phyloP scores from a whole-genome alignment of 257 asterid genomes.

The Cordia subcordata region DNA sequence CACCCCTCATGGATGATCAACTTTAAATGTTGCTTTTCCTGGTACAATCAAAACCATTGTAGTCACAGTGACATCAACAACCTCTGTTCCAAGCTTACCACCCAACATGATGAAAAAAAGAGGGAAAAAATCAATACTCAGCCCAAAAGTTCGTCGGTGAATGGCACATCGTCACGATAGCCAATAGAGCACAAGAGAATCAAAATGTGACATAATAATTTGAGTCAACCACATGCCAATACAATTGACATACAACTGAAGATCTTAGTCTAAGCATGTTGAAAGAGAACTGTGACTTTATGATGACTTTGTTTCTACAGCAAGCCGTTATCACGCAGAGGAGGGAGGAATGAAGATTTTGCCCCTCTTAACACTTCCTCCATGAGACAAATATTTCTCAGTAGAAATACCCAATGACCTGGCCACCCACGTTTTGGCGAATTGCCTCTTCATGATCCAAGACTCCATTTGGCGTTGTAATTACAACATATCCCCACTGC shows the following conservation, averaged over 20 bases:
- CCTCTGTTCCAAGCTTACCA: too few relatives aligned
- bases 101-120: too few relatives aligned
- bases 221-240: not conserved
- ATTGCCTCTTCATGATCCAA: slow-evolving; percentile 94
- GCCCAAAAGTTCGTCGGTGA: too few relatives aligned
- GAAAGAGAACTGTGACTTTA: not conserved
- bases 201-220: not conserved
- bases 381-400: slow-evolving; percentile 19
- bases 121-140: too few relatives aligned
- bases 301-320: not conserved
- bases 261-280: not conserved
- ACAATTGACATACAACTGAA: not conserved
- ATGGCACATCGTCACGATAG: not conserved
- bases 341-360: not conserved
- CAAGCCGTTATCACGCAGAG: not conserved
- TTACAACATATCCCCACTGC: slow-evolving; percentile 97
- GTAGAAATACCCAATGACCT: slow-evolving; percentile 90
- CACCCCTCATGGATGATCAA: too few relatives aligned
- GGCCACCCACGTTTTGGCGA: slow-evolving; percentile 85
- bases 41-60: too few relatives aligned
- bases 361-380: not conserved
- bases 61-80: too few relatives aligned
- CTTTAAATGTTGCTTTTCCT: too few relatives aligned
- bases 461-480: slow-evolving; percentile 92
- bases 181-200: not conserved